phyloP scores from a whole-genome alignment of 208 protist species.

The Naegleria lovaniensis region DNA sequence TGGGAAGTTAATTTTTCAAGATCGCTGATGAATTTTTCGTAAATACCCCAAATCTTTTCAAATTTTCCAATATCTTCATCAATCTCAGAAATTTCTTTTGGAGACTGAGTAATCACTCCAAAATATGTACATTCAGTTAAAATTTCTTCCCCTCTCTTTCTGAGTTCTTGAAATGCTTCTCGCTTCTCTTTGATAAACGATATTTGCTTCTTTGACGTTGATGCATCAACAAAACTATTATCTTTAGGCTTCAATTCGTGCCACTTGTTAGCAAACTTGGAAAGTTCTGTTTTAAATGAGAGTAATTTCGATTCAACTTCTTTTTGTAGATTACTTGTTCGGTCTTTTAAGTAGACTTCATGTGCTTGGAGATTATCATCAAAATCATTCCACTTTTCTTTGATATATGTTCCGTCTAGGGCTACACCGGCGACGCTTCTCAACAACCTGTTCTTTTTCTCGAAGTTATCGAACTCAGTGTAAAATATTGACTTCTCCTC shows the following conservation, averaged over 20 bases:
- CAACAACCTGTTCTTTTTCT: constrained; percentile 81
- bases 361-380: constrained; percentile 74
- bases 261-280: constrained; percentile 82
- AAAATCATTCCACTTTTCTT: constrained; percentile 78
- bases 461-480: constrained; percentile 77
- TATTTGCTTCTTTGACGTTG: constrained; percentile 49
- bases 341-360: constrained; percentile 79
- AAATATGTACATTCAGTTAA: constrained; percentile 81
- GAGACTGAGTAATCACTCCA: constrained; percentile 69
- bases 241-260: constrained; percentile 85
- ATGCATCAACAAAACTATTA: constrained; percentile 57
- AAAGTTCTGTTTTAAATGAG: constrained; percentile 66
- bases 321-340: constrained; percentile 62
- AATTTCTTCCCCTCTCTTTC: constrained; percentile 60
- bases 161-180: constrained; percentile 66
- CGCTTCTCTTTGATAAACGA: constrained; percentile 67
- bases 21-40: constrained; percentile 71
- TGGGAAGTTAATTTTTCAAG: constrained; percentile 65
- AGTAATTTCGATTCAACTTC: constrained; percentile 62
- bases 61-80: constrained; percentile 72
- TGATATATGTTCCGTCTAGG: constrained; percentile 66
- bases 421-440: constrained; percentile 68
- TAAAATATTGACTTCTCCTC: constrained; percentile 67
- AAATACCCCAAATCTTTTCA: constrained; percentile 70
- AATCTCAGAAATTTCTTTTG: constrained; percentile 64